phyloP scores from a whole-genome alignment of 1,284 basidiomycete genomes.

The Ganoderma resinaceum region DNA sequence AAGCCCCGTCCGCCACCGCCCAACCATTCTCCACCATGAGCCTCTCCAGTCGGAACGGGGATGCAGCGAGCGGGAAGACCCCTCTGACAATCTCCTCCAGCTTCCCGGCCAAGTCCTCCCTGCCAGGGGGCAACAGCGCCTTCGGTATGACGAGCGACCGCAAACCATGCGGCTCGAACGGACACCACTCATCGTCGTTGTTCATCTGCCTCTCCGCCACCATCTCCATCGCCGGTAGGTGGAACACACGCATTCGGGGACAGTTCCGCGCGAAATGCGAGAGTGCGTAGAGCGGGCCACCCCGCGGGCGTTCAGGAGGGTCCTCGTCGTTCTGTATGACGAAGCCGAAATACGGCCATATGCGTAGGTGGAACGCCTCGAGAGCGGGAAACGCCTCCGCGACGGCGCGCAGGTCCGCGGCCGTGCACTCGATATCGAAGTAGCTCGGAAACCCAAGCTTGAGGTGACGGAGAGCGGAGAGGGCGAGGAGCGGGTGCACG shows the following conservation, averaged over 20 bases:
- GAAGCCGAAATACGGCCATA: background rate
- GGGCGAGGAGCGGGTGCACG: background rate
- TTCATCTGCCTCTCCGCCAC: too few species aligned
- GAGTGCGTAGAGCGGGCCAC: background rate
- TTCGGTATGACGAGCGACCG: background rate
- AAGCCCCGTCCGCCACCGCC: background rate
- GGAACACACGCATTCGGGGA: background rate
- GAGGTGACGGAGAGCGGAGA: background rate
- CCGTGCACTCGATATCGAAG: background rate
- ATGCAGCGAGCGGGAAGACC: background rate
- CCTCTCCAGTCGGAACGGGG: background rate
- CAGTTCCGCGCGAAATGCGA: background rate
- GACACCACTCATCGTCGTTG: too few species aligned
- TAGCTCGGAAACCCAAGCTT: background rate
- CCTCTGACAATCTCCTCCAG: background rate
- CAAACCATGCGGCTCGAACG: background rate
- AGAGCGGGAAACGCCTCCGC: background rate
- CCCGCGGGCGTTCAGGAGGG: background rate
- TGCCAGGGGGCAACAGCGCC: background rate
- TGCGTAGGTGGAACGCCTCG: background rate
- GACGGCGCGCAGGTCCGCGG: background rate
- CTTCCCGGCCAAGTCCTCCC: background rate
- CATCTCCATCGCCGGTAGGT: constrained; percentile 2
- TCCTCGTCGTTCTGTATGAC: background rate
- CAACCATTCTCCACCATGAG: background rate